Evolutionary conservation across 371 early-diverging fungal species (phyloP).

Genomic region (Umbelopsis sp.): DNA sequence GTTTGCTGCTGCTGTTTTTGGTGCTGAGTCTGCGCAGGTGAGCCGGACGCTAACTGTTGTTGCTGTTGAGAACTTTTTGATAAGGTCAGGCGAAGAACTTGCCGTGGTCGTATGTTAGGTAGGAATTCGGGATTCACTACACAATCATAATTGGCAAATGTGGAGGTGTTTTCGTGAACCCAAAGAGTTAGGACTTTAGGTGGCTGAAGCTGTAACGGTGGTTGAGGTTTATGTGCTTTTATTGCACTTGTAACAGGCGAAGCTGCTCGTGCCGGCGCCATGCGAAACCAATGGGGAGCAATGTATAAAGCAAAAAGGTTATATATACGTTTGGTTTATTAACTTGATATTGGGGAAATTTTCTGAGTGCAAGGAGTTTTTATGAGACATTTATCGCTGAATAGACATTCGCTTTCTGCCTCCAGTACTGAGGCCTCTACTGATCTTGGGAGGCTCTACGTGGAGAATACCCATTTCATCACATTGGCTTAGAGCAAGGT

Average conservation of each 20-base stretch:
- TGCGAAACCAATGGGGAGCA: not conserved
- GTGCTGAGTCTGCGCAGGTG: constrained; percentile 40
- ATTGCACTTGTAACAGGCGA: not conserved
- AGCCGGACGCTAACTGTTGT: constrained; percentile 42
- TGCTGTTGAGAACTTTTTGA: constrained; percentile 28
- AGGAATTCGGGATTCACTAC: constrained; percentile 85
- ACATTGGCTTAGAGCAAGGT: constrained; percentile 43
- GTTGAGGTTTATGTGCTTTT: not conserved
- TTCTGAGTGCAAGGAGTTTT: not conserved
- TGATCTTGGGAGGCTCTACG: constrained; percentile 29
- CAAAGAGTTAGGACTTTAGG: constrained; percentile 47
- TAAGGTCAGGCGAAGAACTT: constrained; percentile 63
- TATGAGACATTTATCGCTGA: constrained; percentile 14
- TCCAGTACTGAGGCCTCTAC: constrained; percentile 38
- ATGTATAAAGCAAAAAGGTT: not conserved
- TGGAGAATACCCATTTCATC: constrained; percentile 45
- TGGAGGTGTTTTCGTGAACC: constrained; percentile 45
- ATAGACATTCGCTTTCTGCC: constrained; percentile 54
- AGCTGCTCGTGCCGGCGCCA: constrained; percentile 16
- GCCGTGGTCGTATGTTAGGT: constrained; percentile 74
- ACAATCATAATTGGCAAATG: constrained; percentile 69
- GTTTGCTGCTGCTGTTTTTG: constrained; percentile 34
- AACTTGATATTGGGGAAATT: not conserved
- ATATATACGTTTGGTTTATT: not conserved
- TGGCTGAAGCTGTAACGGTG: not conserved